Evolutionary conservation across 129 eudicot species (phyloP).

Genomic region (Lactuca sativa): DNA sequence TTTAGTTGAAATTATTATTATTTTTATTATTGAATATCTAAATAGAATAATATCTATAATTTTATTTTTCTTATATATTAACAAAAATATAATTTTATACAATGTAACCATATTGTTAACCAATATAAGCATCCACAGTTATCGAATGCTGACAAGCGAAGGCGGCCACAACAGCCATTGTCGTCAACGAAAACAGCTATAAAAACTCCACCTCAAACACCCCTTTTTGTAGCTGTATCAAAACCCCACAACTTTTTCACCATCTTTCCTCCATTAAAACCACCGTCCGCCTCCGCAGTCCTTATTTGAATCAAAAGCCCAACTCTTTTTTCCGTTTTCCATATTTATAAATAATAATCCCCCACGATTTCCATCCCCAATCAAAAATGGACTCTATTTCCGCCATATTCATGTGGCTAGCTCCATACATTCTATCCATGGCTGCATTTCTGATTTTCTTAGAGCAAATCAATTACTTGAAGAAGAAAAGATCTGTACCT

Average conservation of each 20-base stretch:
- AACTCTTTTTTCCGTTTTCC: background rate
- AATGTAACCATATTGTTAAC: background rate
- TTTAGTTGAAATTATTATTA: too few species aligned
- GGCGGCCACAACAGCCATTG: conserved; percentile 31
- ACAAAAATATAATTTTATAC: too few species aligned
- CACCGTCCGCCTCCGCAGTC: conserved; percentile 8
- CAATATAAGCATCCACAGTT: background rate
- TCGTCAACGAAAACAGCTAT: conserved; percentile 30
- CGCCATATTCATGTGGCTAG: conserved; percentile 1
- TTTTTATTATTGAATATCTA: too few species aligned
- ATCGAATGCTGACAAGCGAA: conserved; percentile 23
- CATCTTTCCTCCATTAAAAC: conserved; percentile 19
- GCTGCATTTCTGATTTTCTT: conserved; percentile 35
- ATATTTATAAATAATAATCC: background rate
- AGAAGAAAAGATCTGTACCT: conserved; percentile 51
- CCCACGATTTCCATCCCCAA: background rate
- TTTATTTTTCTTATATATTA: too few species aligned
- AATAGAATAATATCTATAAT: too few species aligned
- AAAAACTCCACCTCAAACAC: conserved; percentile 33
- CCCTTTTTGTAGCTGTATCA: conserved; percentile 28
- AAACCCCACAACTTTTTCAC: conserved; percentile 20
- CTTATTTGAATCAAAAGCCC: background rate
- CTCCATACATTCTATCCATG: conserved; percentile 44
- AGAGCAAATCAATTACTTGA: conserved; percentile 62
- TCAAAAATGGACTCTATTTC: conserved; percentile 22